Conservation (phyloP, 2,329 filamentous ascomycete species). For the Fusarium vanettenii region DNA sequence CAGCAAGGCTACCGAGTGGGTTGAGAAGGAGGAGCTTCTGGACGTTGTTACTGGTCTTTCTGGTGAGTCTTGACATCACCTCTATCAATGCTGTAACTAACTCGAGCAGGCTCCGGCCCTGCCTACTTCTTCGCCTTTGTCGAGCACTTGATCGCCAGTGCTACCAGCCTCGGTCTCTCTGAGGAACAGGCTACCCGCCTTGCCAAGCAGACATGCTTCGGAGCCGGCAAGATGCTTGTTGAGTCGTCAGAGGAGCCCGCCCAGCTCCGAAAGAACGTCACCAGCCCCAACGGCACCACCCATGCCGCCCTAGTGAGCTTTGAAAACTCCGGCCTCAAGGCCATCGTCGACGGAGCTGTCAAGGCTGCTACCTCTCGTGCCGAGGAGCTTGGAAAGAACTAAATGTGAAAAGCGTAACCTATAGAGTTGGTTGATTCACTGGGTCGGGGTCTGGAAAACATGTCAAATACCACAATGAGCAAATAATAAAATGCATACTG, state of each 20-base stretch:
- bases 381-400: conserved; percentile 56
- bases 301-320: conserved; percentile 62
- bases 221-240: conserved; percentile 63
- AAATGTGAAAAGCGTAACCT: not conserved
- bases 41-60: conserved; percentile 64
- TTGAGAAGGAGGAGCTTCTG: conserved; percentile 60
- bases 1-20: conserved; percentile 62
- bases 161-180: conserved; percentile 56
- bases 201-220: conserved; percentile 62
- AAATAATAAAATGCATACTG: not conserved
- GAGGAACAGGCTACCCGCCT: conserved; percentile 61
- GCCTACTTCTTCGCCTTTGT: conserved; percentile 67
- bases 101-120: conserved; percentile 57
- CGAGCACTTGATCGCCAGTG: conserved; percentile 61
- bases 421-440: not conserved
- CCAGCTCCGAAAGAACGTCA: conserved; percentile 63
- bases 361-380: conserved; percentile 57
- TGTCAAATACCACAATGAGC: not conserved
- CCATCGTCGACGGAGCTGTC: conserved; percentile 59
- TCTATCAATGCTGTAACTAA: not conserved
- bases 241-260: conserved; percentile 58
- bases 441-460: not conserved
- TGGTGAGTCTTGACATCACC: conserved; percentile 47
- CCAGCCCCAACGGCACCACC: conserved; percentile 64
- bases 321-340: conserved; percentile 56